phyloP scores from a whole-genome alignment of 345 rosid species.

The Lepidium sativum region DNA sequence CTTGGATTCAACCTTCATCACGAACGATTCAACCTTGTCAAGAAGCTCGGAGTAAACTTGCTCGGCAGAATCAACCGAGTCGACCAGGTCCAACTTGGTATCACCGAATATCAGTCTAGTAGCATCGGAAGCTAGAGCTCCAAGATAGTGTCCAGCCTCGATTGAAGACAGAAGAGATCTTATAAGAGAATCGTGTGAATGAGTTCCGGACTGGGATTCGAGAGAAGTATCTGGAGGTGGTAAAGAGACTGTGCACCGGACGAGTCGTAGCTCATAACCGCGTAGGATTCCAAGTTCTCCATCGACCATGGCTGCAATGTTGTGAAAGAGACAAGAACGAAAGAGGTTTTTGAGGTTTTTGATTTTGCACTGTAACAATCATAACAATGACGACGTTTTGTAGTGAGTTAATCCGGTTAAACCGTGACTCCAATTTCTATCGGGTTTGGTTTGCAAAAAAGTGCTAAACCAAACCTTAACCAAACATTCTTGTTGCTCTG shows the following conservation, averaged over 20 bases:
- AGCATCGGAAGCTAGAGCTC: constrained; percentile 47
- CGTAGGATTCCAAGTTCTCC: constrained; percentile 35
- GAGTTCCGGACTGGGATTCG: neutral
- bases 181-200: constrained; percentile 34
- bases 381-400: too few relatives aligned
- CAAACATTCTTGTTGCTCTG: too few relatives aligned
- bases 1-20: too few relatives aligned
- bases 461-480: too few relatives aligned
- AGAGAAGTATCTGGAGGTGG: constrained; percentile 12
- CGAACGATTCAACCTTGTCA: constrained; percentile 38
- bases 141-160: constrained; percentile 63
- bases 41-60: constrained; percentile 42
- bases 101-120: constrained; percentile 26
- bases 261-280: constrained; percentile 70
- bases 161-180: constrained; percentile 38
- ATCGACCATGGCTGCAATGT: constrained; percentile 23
- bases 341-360: constrained; percentile 23
- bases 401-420: neutral
- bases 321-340: neutral
- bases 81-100: constrained; percentile 21
- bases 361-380: neutral
- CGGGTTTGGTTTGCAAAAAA: neutral
- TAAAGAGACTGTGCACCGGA: constrained; percentile 41
- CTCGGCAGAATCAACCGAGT: constrained; percentile 40
- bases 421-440: neutral